Conservation (phyloP, 768 basidiomycete genomes). For the Sporobolomyces pararoseus region DNA sequence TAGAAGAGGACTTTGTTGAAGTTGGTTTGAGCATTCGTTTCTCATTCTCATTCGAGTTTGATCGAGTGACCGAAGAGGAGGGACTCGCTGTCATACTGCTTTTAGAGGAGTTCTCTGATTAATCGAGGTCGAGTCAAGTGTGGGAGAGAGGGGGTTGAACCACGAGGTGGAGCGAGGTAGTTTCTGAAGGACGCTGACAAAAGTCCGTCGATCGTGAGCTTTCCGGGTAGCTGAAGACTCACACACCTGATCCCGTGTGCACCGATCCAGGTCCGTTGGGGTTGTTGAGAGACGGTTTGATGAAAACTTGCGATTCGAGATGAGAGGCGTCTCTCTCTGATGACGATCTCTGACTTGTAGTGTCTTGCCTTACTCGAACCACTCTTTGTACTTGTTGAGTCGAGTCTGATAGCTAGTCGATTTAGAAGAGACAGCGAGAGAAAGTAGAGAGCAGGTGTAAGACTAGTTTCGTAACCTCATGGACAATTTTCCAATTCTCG, state of each 20-base stretch:
- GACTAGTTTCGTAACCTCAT: too few relatives aligned
- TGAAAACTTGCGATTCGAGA: neutral
- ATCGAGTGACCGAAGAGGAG: slow-evolving; percentile 21
- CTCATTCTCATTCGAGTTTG: slow-evolving; percentile 5
- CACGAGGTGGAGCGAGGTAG: neutral
- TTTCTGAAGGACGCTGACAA: neutral
- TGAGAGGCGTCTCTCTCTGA: neutral
- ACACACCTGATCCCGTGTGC: neutral
- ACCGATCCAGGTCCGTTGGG: neutral
- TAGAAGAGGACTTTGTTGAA: neutral
- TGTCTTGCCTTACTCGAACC: too few relatives aligned
- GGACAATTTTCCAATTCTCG: too few relatives aligned
- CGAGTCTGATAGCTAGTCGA: too few relatives aligned
- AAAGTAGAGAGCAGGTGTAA: too few relatives aligned
- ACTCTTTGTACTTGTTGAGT: too few relatives aligned
- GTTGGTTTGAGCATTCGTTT: neutral
- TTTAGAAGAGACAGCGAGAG: too few relatives aligned
- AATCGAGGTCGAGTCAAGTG: neutral
- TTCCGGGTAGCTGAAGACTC: neutral
- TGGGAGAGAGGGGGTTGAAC: neutral
- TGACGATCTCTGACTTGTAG: too few relatives aligned
- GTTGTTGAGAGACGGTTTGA: neutral
- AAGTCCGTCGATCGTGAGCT: neutral
- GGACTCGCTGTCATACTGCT: slow-evolving; percentile 3
- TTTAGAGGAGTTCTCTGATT: neutral